Percentiles rank a stretch among this genome's conserved stretches.
Conservation (phyloP, 805 yeast genomes). For the Wickerhamiella shivajii region DNA sequence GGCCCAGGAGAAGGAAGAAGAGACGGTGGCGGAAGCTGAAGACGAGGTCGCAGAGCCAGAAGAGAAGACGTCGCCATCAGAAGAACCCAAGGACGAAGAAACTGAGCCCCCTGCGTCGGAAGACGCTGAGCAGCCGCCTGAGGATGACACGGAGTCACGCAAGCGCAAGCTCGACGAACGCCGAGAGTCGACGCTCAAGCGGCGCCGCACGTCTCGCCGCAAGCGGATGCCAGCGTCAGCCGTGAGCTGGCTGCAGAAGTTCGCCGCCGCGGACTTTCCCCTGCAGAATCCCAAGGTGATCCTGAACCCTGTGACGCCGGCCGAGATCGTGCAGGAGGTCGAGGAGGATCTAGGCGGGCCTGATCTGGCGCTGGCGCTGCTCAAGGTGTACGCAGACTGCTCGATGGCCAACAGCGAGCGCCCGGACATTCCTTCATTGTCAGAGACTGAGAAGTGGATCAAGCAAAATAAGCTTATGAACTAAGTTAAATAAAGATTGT, state of each 20-base stretch:
- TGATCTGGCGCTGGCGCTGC: conserved; percentile 3
- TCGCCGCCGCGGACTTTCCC: conserved; percentile 6
- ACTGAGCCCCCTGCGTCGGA: conserved; percentile 8
- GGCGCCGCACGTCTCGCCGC: conserved; percentile 8
- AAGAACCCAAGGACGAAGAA: conserved; percentile 3
- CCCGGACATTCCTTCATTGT: neutral
- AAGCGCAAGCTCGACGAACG: neutral
- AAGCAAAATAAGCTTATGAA: neutral
- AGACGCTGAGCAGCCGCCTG: conserved; percentile 1
- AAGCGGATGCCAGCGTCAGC: conserved; percentile 2
- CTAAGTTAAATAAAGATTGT: conserved; percentile 1
- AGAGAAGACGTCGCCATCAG: conserved; percentile 1
- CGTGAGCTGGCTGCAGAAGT: conserved; percentile 4
- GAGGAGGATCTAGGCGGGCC: conserved; percentile 10
- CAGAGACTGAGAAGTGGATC: conserved; percentile 4
- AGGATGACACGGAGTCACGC: neutral
- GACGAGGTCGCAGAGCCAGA: conserved; percentile 5
- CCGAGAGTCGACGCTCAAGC: conserved; percentile 1
- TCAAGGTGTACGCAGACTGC: conserved; percentile 5
- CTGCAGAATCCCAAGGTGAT: conserved; percentile 7
- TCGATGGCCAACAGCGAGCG: conserved; percentile 6
- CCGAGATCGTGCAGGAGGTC: conserved; percentile 7
- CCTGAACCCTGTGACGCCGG: conserved; percentile 8
- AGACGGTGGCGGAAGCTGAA: conserved; percentile 5
- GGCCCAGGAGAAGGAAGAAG: neutral